Percentiles rank a stretch among this genome's conserved stretches.
These are phyloP conservation scores for Gardenia jasminoides DNA, from an alignment of 257 asterid genomes.

Conservation along the genomic window DNA sequence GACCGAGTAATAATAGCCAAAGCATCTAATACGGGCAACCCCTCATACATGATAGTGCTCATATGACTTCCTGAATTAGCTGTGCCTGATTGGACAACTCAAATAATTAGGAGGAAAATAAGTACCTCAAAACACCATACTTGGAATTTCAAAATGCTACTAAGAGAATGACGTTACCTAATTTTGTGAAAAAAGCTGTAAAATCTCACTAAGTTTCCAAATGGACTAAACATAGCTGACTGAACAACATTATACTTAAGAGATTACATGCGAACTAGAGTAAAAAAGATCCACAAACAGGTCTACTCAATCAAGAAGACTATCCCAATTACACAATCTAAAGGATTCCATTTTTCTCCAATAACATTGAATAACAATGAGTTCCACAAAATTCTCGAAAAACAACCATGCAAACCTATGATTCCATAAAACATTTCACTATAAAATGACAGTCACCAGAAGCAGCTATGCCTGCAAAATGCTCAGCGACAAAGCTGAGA, in stretches of 20 bases:
- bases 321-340: not conserved
- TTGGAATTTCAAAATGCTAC: not conserved
- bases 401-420: not conserved
- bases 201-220: not conserved
- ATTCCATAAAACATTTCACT: not conserved
- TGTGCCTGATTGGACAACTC: conserved; percentile 31
- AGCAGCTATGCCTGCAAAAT: not conserved
- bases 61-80: conserved; percentile 52
- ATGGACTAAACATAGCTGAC: conserved; percentile 9
- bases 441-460: not conserved
- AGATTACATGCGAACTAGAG: not conserved
- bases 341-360: not conserved
- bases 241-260: not conserved
- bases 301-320: not conserved
- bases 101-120: conserved; percentile 2
- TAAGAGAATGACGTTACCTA: not conserved
- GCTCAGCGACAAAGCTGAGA: not conserved
- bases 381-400: not conserved
- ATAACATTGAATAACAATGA: not conserved
- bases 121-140: not conserved
- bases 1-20: conserved; percentile 73
- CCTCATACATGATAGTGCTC: conserved; percentile 52
- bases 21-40: conserved; percentile 77
- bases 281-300: not conserved
- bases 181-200: not conserved